These are phyloP conservation scores for Aegilops bicornis DNA, from an alignment of 176 grass and related monocot species.

Conservation along the genomic window DNA sequence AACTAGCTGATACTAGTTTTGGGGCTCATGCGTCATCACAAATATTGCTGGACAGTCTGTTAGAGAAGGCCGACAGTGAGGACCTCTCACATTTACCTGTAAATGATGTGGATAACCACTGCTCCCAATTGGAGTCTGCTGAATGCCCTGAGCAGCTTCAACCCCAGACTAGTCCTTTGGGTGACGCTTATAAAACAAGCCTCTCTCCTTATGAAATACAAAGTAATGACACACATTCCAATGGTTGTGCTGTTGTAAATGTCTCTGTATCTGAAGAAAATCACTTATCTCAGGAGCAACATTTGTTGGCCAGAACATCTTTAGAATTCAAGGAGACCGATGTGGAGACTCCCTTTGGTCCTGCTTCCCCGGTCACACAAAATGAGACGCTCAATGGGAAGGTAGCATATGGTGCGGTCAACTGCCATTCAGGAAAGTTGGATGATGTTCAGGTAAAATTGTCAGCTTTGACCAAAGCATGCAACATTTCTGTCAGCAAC, in stretches of 20 bases:
- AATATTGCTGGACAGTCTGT: not conserved
- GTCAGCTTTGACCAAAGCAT: not conserved
- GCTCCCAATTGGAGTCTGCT: constrained; percentile 19
- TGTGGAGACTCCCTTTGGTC: constrained; percentile 30
- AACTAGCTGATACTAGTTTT: constrained; percentile 27
- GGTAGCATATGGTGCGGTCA: not conserved
- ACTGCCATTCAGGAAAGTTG: constrained; percentile 33
- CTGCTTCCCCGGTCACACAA: constrained; percentile 1
- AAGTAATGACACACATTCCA: constrained; percentile 27
- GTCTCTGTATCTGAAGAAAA: constrained; percentile 22
- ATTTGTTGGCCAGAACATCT: constrained; percentile 29
- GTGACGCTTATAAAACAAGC: constrained; percentile 27
- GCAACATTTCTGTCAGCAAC: constrained; percentile 19
- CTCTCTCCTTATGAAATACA: constrained; percentile 25
- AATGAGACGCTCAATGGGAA: constrained; percentile 6
- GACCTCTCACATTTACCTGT: constrained; percentile 7
- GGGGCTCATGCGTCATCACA: constrained; percentile 8
- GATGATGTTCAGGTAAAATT: constrained; percentile 1
- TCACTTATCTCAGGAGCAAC: constrained; percentile 16
- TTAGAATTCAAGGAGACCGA: constrained; percentile 22
- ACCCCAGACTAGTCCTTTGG: constrained; percentile 12
- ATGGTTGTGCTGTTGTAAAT: constrained; percentile 12
- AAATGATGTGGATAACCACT: constrained; percentile 19
- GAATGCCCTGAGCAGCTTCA: constrained; percentile 23
- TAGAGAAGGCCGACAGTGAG: constrained; percentile 15